Evolutionary conservation across 2,329 filamentous ascomycete genomes (phyloP), one percentile per base, ranked within the genome.

Genomic region (Septoria petroselini): DNA sequence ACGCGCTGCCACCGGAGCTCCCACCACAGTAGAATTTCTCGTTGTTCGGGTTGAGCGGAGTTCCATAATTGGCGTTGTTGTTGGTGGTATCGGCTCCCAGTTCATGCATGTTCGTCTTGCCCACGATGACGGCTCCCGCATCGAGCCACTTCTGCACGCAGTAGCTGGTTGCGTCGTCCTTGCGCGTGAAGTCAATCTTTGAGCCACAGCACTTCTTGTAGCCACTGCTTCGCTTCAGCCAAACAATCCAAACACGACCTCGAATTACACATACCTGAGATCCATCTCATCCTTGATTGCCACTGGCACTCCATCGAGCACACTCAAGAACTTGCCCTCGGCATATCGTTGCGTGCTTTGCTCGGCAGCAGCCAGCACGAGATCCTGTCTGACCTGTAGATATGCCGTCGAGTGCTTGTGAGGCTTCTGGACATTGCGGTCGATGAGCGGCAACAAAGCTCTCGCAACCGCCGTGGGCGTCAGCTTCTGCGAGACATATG

Each of bases 221-320:
- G 11, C 86, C 88, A 56, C 81, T 76, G 14, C 1, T 6, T 37
- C 18, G 15, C 15, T 18, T 42, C n/a, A 42, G 40, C 25, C 15
- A 8, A 14, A 15, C 2, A 1, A 6, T 15, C 1, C n/a, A 4
- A 2, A 7, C 0, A 31, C 2, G 2, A 7, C 12, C n/a, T 25
- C 14, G 11, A 33, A 31, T 14, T 21, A 9, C 18, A n/a, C 41
- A 17, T 37, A 45, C 41, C 41, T 38, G 25, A 90, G 73, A 56
- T 85, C 77, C 12, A 84, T 77, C 62, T 95, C 88, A 63, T 94
- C 89, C 70, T 95, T 95, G 60, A 93, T 80, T 0, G 84, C 86
- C 41, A 94, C 79, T 0, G 89, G 90, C 1, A 95, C 81, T 9
- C 90, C 90, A 62, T 95, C 90, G 6, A 95, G 72, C 4, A 87